Conservation (phyloP, 371 early-diverging fungal species). For the Rhizomucor pusillus region DNA sequence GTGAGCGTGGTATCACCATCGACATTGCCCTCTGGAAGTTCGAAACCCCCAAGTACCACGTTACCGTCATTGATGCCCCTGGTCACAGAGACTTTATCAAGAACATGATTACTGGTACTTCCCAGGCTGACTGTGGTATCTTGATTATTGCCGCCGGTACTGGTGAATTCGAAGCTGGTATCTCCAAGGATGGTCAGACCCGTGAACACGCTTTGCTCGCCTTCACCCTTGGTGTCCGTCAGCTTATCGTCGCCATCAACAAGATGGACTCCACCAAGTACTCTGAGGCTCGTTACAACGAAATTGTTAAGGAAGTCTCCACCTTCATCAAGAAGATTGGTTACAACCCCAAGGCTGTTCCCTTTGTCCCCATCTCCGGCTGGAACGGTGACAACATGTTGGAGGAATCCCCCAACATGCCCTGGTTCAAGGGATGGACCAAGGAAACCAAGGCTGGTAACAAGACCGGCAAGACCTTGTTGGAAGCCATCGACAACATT, state of each 20-base stretch:
- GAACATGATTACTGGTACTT: conserved; percentile 99
- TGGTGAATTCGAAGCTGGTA: conserved; percentile 99
- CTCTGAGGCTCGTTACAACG: conserved; percentile 91
- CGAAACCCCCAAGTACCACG: conserved; percentile 95
- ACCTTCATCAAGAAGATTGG: conserved; percentile 94
- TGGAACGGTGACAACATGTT: conserved; percentile 97
- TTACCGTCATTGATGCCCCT: conserved; percentile 98
- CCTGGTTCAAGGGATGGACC: conserved; percentile 98
- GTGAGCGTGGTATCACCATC: conserved; percentile 98
- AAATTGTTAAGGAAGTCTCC: conserved; percentile 92
- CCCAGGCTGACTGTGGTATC: conserved; percentile 94
- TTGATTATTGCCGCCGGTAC: conserved; percentile 93
- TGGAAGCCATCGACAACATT: too few species aligned
- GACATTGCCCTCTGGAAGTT: conserved; percentile 98
- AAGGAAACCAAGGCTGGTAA: conserved; percentile 77
- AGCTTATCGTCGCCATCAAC: conserved; percentile 98
- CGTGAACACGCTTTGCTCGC: conserved; percentile 99
- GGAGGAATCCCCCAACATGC: conserved; percentile 88
- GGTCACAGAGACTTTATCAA: conserved; percentile 99
- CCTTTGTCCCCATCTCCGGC: conserved; percentile 97
- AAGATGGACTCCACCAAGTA: conserved; percentile 98
- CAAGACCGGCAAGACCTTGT: conserved; percentile 83
- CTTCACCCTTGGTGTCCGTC: conserved; percentile 96
- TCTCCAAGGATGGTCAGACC: conserved; percentile 99
- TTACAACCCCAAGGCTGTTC: conserved; percentile 87